Conservation (phyloP, 2,329 filamentous ascomycete genomes). For the Cucurbitaria berberidis region DNA sequence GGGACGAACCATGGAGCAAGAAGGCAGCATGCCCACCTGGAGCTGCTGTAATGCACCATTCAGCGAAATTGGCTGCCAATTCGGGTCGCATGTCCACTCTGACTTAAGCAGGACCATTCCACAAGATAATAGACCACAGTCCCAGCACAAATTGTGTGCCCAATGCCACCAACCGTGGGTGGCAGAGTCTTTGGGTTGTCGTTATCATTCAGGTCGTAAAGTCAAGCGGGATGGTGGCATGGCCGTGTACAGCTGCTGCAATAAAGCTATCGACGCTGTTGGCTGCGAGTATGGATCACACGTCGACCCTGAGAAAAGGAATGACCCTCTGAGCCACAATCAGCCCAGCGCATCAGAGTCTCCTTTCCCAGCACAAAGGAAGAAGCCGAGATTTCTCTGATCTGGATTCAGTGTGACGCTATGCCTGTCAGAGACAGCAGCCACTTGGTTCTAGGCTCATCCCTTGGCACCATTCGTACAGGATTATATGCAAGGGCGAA, state of each 20-base stretch:
- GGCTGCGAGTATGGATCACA: slow-evolving; percentile 10
- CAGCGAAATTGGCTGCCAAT: slow-evolving; percentile 17
- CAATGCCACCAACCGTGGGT: neutral
- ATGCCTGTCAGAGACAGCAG: neutral
- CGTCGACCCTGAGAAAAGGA: neutral
- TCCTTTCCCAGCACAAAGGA: neutral
- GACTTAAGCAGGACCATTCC: too few species aligned
- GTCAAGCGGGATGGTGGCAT: neutral
- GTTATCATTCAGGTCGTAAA: neutral
- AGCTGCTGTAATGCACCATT: slow-evolving; percentile 17
- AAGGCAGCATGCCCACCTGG: slow-evolving; percentile 5
- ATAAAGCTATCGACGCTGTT: neutral
- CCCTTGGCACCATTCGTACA: slow-evolving; percentile 5
- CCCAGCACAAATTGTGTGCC: neutral
- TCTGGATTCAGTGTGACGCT: slow-evolving; percentile 3
- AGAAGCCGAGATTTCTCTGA: slow-evolving; percentile 9
- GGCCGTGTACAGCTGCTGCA: slow-evolving; percentile 6
- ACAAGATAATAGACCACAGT: neutral
- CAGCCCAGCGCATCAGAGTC: slow-evolving; percentile 1
- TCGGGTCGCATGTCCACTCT: slow-evolving; percentile 1
- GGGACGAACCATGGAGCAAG: slow-evolving; percentile 5
- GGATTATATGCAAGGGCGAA: slow-evolving; percentile 6
- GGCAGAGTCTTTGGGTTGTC: neutral
- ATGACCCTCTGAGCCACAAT: too few species aligned
- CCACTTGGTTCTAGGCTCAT: neutral